Percentiles rank a stretch among this genome's conserved stretches.
Evolutionary conservation across 192 early-diverging fungal genomes (phyloP).

Genomic region (Rhizoclosmatium sp.): DNA sequence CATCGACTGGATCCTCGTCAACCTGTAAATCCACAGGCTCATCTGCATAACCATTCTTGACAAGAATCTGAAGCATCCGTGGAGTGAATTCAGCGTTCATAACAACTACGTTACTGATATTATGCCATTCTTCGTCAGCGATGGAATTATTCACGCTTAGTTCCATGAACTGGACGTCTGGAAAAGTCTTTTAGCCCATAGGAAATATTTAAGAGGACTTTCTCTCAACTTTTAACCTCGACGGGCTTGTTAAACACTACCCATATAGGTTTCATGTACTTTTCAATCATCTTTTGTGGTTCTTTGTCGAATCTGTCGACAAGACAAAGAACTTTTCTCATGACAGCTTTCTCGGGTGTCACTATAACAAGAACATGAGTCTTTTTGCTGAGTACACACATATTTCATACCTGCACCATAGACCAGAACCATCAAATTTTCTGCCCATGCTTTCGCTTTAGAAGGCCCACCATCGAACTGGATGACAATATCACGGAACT

Average conservation of each 20-base stretch:
- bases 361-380: slow-evolving; percentile 16
- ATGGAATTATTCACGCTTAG: slow-evolving; percentile 60
- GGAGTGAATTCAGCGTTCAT: slow-evolving; percentile 54
- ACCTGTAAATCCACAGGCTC: slow-evolving; percentile 49
- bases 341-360: slow-evolving; percentile 27
- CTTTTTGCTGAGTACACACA: neutral
- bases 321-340: slow-evolving; percentile 47
- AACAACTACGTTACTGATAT: slow-evolving; percentile 53
- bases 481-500: slow-evolving; percentile 54
- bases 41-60: slow-evolving; percentile 48
- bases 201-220: neutral
- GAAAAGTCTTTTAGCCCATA: neutral
- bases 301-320: slow-evolving; percentile 62
- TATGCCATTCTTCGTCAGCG: slow-evolving; percentile 44
- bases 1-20: slow-evolving; percentile 60
- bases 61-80: slow-evolving; percentile 55
- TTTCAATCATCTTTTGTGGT: slow-evolving; percentile 51
- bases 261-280: slow-evolving; percentile 62
- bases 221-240: slow-evolving; percentile 50
- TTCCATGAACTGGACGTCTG: slow-evolving; percentile 60
- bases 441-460: slow-evolving; percentile 44
- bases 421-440: slow-evolving; percentile 43
- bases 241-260: slow-evolving; percentile 42
- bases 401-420: slow-evolving; percentile 50
- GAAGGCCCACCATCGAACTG: slow-evolving; percentile 30